These are phyloP conservation scores for Sarcomyxa edulis DNA, from an alignment of 768 basidiomycete species.

Conservation along the genomic window DNA sequence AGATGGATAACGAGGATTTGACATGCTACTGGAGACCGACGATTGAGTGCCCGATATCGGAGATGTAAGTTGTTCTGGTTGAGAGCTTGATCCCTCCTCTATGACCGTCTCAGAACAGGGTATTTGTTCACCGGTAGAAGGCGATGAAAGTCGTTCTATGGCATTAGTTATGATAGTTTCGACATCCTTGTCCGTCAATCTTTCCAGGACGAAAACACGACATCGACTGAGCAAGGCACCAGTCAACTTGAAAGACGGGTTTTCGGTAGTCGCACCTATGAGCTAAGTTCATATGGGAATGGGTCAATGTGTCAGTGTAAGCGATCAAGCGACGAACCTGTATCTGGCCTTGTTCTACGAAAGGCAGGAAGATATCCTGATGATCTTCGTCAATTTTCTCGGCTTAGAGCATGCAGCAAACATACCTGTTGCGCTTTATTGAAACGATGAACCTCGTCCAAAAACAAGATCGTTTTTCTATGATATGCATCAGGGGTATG, in stretches of 20 bases:
- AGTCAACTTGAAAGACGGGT: conserved; percentile 81
- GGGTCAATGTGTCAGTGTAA: neutral
- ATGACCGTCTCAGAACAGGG: conserved; percentile 15
- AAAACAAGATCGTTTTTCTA: conserved; percentile 70
- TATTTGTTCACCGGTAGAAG: too few relatives aligned
- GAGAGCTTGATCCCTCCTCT: too few relatives aligned
- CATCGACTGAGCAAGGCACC: conserved; percentile 71
- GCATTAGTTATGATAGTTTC: conserved; percentile 53
- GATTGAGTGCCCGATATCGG: too few relatives aligned
- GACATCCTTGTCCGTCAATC: conserved; percentile 61
- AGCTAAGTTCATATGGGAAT: too few relatives aligned
- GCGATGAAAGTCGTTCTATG: conserved; percentile 21
- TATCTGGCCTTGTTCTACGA: conserved; percentile 72
- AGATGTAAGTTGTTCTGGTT: too few relatives aligned
- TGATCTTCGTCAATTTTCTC: conserved; percentile 9
- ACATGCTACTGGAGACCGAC: too few relatives aligned
- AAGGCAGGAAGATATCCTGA: conserved; percentile 78
- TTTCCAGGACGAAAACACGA: conserved; percentile 72
- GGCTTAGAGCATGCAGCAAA: neutral
- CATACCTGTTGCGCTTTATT: conserved; percentile 64
- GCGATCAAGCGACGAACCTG: conserved; percentile 33
- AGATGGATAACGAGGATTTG: too few relatives aligned
- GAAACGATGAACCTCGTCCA: conserved; percentile 84
- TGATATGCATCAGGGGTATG: conserved; percentile 5
- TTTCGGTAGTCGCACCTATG: conserved; percentile 85